Evolutionary conservation across 1,139 yeast genomes (phyloP).

Genomic region (Hemisphaericaspora xylofermentans): DNA sequence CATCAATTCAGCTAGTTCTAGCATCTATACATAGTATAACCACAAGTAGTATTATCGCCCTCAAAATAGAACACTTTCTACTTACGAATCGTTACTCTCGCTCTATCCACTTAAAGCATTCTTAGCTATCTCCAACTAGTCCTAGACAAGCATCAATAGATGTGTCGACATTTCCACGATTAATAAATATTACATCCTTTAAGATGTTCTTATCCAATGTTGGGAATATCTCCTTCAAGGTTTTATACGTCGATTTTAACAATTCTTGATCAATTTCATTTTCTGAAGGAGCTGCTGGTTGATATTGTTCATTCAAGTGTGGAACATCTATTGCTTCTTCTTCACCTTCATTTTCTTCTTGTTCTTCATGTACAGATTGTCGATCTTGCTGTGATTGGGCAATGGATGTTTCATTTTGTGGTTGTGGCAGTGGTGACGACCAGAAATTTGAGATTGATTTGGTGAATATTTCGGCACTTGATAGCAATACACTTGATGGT

Average conservation of each 20-base stretch:
- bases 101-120: background rate
- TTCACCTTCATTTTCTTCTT: background rate
- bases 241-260: slow-evolving; percentile 32
- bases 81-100: no score
- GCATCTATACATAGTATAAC: no score
- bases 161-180: slow-evolving; percentile 67
- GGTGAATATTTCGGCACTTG: slow-evolving; percentile 54
- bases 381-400: slow-evolving; percentile 4
- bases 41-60: no score
- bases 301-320: slow-evolving; percentile 5
- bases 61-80: no score
- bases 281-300: slow-evolving; percentile 13
- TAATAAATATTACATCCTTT: slow-evolving; percentile 67
- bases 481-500: slow-evolving; percentile 51
- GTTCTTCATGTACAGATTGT: no score
- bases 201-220: slow-evolving; percentile 64
- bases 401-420: slow-evolving; percentile 6
- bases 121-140: slow-evolving; percentile 22
- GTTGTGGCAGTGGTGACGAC: slow-evolving; percentile 44
- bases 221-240: slow-evolving; percentile 74
- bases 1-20: no score
- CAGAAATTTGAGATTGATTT: slow-evolving; percentile 48
- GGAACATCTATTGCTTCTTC: slow-evolving; percentile 5
- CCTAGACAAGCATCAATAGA: slow-evolving; percentile 68
- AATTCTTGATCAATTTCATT: slow-evolving; percentile 14